phyloP scores from a whole-genome alignment of 305 asterid genomes.

The Fraxinus angustifolia region DNA sequence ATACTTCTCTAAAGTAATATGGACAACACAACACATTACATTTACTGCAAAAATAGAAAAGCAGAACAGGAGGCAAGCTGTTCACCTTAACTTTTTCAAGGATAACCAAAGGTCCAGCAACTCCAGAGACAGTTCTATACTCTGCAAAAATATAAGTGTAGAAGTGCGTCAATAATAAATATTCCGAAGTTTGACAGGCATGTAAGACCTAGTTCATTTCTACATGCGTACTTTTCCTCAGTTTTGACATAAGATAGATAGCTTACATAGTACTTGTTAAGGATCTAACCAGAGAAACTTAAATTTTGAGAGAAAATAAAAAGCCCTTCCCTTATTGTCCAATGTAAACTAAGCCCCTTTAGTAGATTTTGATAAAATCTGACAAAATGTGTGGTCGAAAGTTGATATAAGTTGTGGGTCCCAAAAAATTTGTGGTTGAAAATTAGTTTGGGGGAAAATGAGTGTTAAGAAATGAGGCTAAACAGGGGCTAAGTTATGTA shows the following conservation, averaged over 20 bases:
- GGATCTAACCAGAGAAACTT: background rate
- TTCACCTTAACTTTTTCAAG: constrained; percentile 94
- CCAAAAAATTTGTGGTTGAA: background rate
- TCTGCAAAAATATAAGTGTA: constrained; percentile 42
- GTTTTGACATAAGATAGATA: background rate
- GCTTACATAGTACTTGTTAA: background rate
- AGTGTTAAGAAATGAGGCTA: no score
- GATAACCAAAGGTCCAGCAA: constrained; percentile 97
- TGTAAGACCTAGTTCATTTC: background rate
- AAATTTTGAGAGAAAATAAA: background rate
- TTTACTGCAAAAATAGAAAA: constrained; percentile 9
- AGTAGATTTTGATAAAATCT: background rate
- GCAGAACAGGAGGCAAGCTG: constrained; percentile 11
- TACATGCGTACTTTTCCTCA: background rate
- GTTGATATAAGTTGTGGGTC: background rate
- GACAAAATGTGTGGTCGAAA: background rate
- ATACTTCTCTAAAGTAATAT: constrained; percentile 5
- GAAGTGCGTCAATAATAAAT: background rate
- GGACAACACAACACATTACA: background rate
- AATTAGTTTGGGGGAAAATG: no score
- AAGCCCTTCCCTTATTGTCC: background rate
- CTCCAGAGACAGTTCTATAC: constrained; percentile 96
- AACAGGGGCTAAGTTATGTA: background rate
- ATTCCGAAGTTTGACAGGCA: background rate
- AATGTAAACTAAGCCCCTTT: background rate